A percentile compares a stretch with the other conserved stretches of the same genome.
These are phyloP conservation scores for Setaria italica DNA, from an alignment of 202 grass and related monocot genomes.

Conservation along the genomic window DNA sequence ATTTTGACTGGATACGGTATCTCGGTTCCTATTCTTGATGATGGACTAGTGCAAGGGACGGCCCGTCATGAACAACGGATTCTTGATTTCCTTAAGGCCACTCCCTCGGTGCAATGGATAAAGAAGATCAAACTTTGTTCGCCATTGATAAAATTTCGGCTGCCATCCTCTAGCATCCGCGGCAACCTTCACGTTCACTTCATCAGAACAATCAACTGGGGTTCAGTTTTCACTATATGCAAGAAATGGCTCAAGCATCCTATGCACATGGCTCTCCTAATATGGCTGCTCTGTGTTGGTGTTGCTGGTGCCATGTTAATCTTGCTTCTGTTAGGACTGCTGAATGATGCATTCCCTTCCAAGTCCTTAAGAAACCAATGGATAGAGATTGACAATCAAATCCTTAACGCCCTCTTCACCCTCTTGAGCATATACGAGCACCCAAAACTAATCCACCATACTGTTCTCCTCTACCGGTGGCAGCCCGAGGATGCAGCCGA, in stretches of 20 bases:
- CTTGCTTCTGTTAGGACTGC: constrained; percentile 59
- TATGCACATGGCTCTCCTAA: constrained; percentile 66
- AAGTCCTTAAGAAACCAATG: constrained; percentile 56
- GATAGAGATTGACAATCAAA: constrained; percentile 81
- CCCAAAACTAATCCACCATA: constrained; percentile 62
- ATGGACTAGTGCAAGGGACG: constrained; percentile 4
- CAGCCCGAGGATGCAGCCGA: constrained; percentile 39
- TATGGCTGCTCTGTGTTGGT: constrained; percentile 67
- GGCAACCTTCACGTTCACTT: constrained; percentile 51
- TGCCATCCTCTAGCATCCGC: constrained; percentile 30
- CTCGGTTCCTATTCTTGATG: constrained; percentile 39
- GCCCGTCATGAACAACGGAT: constrained; percentile 22
- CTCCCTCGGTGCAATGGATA: constrained; percentile 68
- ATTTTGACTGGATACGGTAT: constrained; percentile 53
- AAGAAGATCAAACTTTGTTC: constrained; percentile 53
- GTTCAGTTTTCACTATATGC: constrained; percentile 54
- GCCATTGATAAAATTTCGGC: constrained; percentile 41
- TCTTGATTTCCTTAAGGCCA: constrained; percentile 75
- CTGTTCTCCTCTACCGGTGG: constrained; percentile 63
- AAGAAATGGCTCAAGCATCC: constrained; percentile 68
- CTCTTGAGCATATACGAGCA: constrained; percentile 82
- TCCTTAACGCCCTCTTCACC: constrained; percentile 78
- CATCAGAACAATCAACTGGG: constrained; percentile 59
- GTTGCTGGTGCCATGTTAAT: constrained; percentile 57
- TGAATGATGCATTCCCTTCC: constrained; percentile 66